phyloP scores from a whole-genome alignment of 331 rosid species.

The Malus hybrid region DNA sequence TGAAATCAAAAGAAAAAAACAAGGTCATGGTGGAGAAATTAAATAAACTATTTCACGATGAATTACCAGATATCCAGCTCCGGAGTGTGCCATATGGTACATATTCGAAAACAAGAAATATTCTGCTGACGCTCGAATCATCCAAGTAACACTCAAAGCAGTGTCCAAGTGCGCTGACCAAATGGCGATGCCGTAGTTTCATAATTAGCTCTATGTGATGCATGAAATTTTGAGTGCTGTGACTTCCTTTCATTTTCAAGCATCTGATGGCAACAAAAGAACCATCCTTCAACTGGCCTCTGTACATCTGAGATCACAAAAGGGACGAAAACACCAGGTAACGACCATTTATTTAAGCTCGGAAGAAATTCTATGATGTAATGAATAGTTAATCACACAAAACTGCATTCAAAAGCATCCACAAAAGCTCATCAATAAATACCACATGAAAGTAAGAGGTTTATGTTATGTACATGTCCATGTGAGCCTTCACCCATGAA shows the following conservation, averaged over 20 bases:
- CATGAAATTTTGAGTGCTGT: conserved; percentile 54
- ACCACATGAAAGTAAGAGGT: neutral
- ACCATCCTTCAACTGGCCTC: conserved; percentile 78
- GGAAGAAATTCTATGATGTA: neutral
- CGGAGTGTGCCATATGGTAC: conserved; percentile 69
- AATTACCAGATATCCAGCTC: conserved; percentile 83
- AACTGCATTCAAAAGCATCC: neutral
- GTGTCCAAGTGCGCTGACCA: conserved; percentile 90
- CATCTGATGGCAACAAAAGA: conserved; percentile 52
- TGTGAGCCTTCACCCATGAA: conserved; percentile 73
- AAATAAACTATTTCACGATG: neutral
- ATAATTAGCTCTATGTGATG: conserved; percentile 63
- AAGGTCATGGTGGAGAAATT: neutral
- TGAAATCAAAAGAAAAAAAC: neutral
- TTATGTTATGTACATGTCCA: conserved; percentile 52
- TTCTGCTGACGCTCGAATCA: conserved; percentile 68
- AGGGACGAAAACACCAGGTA: neutral
- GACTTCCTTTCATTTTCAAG: conserved; percentile 41
- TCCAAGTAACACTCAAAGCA: conserved; percentile 79
- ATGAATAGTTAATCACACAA: neutral
- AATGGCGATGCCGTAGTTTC: conserved; percentile 75
- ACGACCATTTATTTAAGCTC: neutral
- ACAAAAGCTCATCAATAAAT: neutral
- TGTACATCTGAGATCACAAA: conserved; percentile 56
- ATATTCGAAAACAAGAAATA: conserved; percentile 73